phyloP scores from a whole-genome alignment of 768 basidiomycete species.

The Trametes villosa region DNA sequence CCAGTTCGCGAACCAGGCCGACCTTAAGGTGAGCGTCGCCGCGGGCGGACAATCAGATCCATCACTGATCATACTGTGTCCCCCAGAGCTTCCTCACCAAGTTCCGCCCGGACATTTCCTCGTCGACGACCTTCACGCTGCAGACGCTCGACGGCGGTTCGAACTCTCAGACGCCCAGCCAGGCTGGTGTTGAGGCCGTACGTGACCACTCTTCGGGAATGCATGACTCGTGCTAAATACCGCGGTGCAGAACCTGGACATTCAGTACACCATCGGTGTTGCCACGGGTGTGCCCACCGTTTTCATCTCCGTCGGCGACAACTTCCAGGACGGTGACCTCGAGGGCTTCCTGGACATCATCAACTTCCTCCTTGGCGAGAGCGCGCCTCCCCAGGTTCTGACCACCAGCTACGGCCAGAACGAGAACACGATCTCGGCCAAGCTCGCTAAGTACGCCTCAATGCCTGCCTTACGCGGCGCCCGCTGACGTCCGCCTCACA shows the following conservation, averaged over 20 bases:
- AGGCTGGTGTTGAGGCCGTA: conserved; percentile 65
- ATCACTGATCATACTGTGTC: too few relatives aligned
- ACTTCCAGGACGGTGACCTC: conserved; percentile 28
- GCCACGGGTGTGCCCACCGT: conserved; percentile 57
- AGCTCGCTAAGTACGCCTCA: conserved; percentile 50
- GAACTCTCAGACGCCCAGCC: conserved; percentile 43
- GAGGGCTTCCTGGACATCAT: conserved; percentile 52
- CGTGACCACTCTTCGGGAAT: conserved; percentile 24
- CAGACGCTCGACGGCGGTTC: conserved; percentile 55
- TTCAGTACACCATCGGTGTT: conserved; percentile 34
- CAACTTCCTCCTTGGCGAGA: conserved; percentile 50
- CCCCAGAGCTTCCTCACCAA: conserved; percentile 52
- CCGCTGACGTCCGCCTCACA: conserved; percentile 49
- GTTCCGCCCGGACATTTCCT: conserved; percentile 21
- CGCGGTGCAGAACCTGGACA: conserved; percentile 29
- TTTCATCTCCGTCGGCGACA: conserved; percentile 50
- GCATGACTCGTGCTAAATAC: neutral
- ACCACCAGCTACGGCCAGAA: conserved; percentile 74
- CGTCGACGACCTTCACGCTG: conserved; percentile 23
- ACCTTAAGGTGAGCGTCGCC: conserved; percentile 40
- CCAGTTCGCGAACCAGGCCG: conserved; percentile 33
- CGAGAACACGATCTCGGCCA: conserved; percentile 67
- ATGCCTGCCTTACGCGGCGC: conserved; percentile 41
- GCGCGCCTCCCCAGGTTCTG: conserved; percentile 58
- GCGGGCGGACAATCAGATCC: fast-evolving